phyloP scores from a whole-genome alignment of 768 basidiomycete species.

The Boletus tomentosulus region DNA sequence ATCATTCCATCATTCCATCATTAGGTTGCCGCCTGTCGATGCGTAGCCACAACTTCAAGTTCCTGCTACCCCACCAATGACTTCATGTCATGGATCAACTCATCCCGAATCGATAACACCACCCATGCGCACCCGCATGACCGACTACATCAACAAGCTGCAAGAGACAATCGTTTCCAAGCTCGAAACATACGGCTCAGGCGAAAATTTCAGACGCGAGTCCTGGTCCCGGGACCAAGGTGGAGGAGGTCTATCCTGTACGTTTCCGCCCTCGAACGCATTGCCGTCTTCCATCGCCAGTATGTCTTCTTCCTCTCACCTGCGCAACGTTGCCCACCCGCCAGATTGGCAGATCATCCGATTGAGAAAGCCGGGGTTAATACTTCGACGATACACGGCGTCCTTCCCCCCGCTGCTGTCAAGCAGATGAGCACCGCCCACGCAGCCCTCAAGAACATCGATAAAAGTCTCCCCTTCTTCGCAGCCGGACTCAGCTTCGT shows the following conservation, averaged over 20 bases:
- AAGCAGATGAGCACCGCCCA: conserved; percentile 21
- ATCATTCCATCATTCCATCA: no score
- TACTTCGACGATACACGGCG: conserved; percentile 14
- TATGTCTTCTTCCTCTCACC: not conserved
- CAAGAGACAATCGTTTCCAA: conserved; percentile 20
- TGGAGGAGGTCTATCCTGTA: conserved; percentile 18
- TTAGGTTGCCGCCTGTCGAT: no score
- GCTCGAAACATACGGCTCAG: conserved; percentile 15
- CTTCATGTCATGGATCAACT: not conserved
- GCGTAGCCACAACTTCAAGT: no score
- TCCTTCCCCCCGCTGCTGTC: conserved; percentile 19
- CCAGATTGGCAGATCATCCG: conserved; percentile 5
- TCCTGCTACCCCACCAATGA: no score
- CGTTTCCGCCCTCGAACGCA: conserved; percentile 7
- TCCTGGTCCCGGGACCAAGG: conserved; percentile 16
- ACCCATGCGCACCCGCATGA: conserved; percentile 14
- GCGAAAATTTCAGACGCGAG: conserved; percentile 14
- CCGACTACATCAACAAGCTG: conserved; percentile 9
- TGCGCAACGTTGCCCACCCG: not conserved
- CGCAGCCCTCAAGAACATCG: conserved; percentile 11
- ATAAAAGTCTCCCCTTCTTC: conserved; percentile 13
- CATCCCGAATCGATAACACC: no score
- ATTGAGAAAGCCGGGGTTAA: conserved; percentile 24
- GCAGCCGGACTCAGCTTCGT: conserved; percentile 19
- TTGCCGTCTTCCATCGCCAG: not conserved